phyloP scores from a whole-genome alignment of 495 filamentous ascomycete species.

The Xylaria castorea region DNA sequence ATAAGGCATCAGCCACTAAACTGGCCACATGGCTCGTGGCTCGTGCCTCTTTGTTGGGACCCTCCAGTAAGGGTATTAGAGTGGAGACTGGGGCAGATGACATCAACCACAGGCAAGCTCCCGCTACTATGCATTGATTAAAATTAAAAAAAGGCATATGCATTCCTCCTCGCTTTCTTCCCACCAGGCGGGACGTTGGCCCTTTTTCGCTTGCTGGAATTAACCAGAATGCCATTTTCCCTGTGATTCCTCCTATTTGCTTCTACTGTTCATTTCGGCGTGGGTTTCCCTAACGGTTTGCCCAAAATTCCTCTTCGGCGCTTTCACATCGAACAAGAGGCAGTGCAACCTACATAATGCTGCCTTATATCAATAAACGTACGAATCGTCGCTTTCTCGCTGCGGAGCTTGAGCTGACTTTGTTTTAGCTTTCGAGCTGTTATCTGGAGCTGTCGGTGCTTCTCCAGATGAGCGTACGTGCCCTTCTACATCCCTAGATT shows the following conservation, averaged over 20 bases:
- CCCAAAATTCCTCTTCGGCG: slow-evolving; percentile 2
- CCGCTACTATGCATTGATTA: not conserved
- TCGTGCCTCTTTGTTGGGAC: slow-evolving; percentile 2
- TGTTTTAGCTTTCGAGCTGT: slow-evolving; percentile 67
- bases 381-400: slow-evolving; percentile 41
- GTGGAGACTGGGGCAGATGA: slow-evolving; percentile 12
- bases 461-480: slow-evolving; percentile 82
- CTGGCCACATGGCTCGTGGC: slow-evolving; percentile 18
- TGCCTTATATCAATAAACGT: slow-evolving; percentile 87
- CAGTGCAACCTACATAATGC: slow-evolving; percentile 58
- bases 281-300: not conserved
- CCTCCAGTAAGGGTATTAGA: not conserved
- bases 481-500: not conserved
- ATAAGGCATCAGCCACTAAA: slow-evolving; percentile 3
- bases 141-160: not conserved
- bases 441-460: slow-evolving; percentile 70
- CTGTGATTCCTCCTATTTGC: not conserved
- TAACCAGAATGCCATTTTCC: not conserved
- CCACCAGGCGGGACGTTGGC: not conserved
- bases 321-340: not conserved
- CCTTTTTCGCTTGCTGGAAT: not conserved
- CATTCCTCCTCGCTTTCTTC: not conserved
- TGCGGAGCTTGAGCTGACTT: slow-evolving; percentile 34
- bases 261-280: not conserved
- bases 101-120: slow-evolving; percentile 21